Conservation (phyloP, 768 basidiomycete genomes). For the Austroboletus festivus region DNA sequence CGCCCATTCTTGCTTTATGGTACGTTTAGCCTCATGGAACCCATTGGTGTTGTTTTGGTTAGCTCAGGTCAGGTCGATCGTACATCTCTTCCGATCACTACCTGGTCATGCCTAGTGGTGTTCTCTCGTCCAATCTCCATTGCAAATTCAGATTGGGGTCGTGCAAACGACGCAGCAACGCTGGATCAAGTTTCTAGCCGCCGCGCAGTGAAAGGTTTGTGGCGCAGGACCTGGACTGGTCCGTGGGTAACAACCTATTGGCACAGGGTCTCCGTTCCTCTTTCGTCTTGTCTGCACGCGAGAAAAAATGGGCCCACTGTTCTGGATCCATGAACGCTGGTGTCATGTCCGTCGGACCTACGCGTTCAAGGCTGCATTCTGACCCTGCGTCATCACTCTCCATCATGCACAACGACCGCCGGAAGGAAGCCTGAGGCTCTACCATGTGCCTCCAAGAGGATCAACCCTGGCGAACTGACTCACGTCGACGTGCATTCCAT, state of each 20-base stretch:
- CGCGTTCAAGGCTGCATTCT: constrained; percentile 6
- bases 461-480: not conserved
- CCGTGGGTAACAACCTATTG: constrained; percentile 17
- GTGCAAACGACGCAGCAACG: constrained; percentile 20
- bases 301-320: not conserved
- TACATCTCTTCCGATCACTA: constrained; percentile 27
- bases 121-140: constrained; percentile 20
- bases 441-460: constrained; percentile 7
- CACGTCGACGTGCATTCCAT: constrained; percentile 8
- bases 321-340: constrained; percentile 3
- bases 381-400: constrained; percentile 13
- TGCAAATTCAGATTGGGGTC: constrained; percentile 24
- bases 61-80: constrained; percentile 11
- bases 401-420: not conserved
- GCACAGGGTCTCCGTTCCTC: constrained; percentile 19
- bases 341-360: constrained; percentile 21
- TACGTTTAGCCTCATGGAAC: constrained; percentile 19
- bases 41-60: constrained; percentile 9
- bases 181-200: constrained; percentile 5
- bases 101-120: constrained; percentile 21
- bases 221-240: constrained; percentile 17
- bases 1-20: constrained; percentile 13
- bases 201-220: constrained; percentile 14
- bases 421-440: not conserved
- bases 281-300: not conserved